Evolutionary conservation across 208 protist genomes (phyloP), one percentile per base, ranked within the genome.

Genomic region (Entamoeba moshkovskii): DNA sequence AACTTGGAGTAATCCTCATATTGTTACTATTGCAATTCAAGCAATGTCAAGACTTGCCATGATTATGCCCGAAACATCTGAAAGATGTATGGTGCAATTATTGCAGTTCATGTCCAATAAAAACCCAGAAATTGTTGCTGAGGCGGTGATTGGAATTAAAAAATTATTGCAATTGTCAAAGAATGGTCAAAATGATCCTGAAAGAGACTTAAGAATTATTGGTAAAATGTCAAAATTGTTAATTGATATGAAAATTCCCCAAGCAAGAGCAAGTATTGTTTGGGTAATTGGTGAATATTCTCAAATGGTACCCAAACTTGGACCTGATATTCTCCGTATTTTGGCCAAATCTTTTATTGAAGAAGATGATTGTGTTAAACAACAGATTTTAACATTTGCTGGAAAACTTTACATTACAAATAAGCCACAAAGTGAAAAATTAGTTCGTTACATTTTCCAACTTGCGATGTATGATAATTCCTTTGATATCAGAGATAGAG

Each of bases 221-320:
- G 25, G 45, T 15, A 42, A 29, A 22, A 44, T 94, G 29, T 44
- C 52, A 18, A 48, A 38, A 15, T 47, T 94, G 13, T 92, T 94
- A 4, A 29, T 38, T 52, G 46, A 66, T 15, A 93, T 92, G 47
- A 33, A 52, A 33, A 92, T 46, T 29, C 25, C 48, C 11, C 48
- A 66, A 49, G 93, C 93, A 38, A 11, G 48, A 33, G 46, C 93
- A 22, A 44, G 25, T 85, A 93, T 94, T 44, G 85, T 94, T 15
- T 94, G 93, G 93, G 16, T 94, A 8, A 94, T 94, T 66, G 93
- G 93, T 22, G 45, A 66, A 46, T 94, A 94, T 48, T 42, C n/a
- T 44, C 44, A 45, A 48, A 45, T 92, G 45, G n/a, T 94, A 44
- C 93, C 52, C 5, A 73, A 94, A 47, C 29, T 59, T 46, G 46